Percentiles rank a stretch among this genome's conserved stretches.
Conservation (phyloP, 176 grass and related monocot genomes). For the Eleusine coracana region DNA sequence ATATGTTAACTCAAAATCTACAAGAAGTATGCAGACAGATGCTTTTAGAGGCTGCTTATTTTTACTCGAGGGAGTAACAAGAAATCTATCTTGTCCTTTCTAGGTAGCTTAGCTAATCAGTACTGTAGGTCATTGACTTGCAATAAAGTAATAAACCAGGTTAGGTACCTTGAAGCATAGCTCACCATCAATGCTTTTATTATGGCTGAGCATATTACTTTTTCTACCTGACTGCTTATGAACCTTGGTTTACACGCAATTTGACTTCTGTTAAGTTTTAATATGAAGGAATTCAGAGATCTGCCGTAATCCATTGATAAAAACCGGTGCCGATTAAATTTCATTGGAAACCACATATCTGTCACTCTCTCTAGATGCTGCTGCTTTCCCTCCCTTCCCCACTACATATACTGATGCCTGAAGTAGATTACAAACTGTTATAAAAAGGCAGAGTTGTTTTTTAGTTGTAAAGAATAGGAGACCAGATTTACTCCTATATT, state of each 20-base stretch:
- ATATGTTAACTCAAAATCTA: neutral
- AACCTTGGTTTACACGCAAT: conserved; percentile 4
- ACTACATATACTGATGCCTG: neutral
- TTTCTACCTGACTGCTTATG: neutral
- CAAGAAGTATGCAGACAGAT: neutral
- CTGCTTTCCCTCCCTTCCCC: neutral
- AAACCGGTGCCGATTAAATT: neutral
- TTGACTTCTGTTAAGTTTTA: conserved; percentile 29
- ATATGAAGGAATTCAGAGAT: conserved; percentile 9
- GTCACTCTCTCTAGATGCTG: neutral
- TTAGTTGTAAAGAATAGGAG: neutral
- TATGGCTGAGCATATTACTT: neutral
- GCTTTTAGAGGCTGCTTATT: neutral
- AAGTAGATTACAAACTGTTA: conserved; percentile 11
- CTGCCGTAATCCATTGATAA: neutral
- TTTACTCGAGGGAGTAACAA: neutral
- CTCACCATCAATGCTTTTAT: conserved; percentile 20
- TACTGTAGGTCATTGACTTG: conserved; percentile 18
- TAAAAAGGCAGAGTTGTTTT: neutral
- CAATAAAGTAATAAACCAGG: conserved; percentile 24
- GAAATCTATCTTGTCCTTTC: neutral
- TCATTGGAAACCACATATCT: neutral
- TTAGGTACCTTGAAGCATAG: conserved; percentile 3
- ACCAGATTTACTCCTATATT: neutral
- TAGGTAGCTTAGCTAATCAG: conserved; percentile 10